phyloP scores from a whole-genome alignment of 768 basidiomycete genomes.

The Postia placenta region DNA sequence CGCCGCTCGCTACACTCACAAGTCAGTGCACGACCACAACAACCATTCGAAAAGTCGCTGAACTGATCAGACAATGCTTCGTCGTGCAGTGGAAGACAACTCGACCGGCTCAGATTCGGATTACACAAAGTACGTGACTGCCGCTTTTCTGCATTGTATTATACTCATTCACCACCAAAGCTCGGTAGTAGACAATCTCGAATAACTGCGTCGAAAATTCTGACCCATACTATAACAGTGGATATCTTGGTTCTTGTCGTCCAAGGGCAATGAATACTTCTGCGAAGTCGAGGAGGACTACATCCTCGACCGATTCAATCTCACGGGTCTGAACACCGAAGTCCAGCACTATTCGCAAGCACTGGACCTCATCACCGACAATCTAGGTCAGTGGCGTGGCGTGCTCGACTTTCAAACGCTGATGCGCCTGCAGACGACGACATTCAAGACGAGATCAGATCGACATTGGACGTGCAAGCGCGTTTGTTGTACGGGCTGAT shows the following conservation, averaged over 20 bases:
- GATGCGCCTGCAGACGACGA: constrained; percentile 63
- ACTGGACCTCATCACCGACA: constrained; percentile 93
- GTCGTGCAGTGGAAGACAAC: constrained; percentile 68
- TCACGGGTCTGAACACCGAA: constrained; percentile 95
- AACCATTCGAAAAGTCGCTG: neutral
- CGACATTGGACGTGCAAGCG: constrained; percentile 89
- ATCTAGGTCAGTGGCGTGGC: constrained; percentile 58
- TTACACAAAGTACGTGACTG: constrained; percentile 76
- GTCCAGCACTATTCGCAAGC: constrained; percentile 93
- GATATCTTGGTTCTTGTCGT: constrained; percentile 97
- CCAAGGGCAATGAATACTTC: constrained; percentile 99
- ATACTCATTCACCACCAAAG: constrained; percentile 18
- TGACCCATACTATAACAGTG: constrained; percentile 44
- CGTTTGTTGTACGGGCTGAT: constrained; percentile 92
- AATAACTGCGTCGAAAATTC: constrained; percentile 6
- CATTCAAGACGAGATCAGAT: constrained; percentile 89
- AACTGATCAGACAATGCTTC: constrained; percentile 24
- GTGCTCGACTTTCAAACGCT: neutral
- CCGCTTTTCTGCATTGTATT: constrained; percentile 6
- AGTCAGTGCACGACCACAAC: constrained; percentile 1
- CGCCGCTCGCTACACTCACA: no score
- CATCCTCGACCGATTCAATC: constrained; percentile 95
- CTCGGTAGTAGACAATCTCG: constrained; percentile 10
- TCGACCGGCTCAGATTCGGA: constrained; percentile 93
- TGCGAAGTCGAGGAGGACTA: constrained; percentile 99